Evolutionary conservation across 2,329 filamentous ascomycete species (phyloP), one percentile per base, ranked within the genome.

Genomic region (Colletotrichum chlorophyti): DNA sequence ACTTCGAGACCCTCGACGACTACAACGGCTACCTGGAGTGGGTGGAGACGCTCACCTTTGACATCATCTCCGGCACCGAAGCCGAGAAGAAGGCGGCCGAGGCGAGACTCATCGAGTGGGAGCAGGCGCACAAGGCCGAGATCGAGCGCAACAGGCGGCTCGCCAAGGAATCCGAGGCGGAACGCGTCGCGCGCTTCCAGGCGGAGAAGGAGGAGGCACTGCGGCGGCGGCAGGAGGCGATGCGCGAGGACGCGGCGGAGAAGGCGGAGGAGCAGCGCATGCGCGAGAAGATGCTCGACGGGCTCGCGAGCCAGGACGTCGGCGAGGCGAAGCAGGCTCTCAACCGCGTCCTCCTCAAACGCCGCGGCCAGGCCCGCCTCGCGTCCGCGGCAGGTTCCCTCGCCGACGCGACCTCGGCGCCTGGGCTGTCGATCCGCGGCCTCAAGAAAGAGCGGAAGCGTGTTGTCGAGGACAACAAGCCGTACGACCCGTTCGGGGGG

Each of bases 21-120:
- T 99, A 89, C 79, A 97, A 99, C 76, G 89, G 97, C 73, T 97
- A 98, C 76, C 86, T 99, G 11, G 92, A 98, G 74, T 88, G 91
- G 69, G 91, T 97, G 34, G 95, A 99, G 78, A 87, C 90, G 64
- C 84, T 97, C 61, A 93, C 93, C 2, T 93, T 93, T 76, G 94
- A 97, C 70, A 82, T 99, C 9, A 89, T 97, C 50, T 82, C 87
- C 63, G 87, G 88, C 37, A 82, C 79, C 38, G 87, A 93, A 58
- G 81, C 88, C 1, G 85, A 87, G n/a, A 84, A 76, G 52, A 69
- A 68, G 26, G 69, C 69, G 10, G 78, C 79, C 34, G 84, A 83
- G 63, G 64, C 67, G 21, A 69, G 77, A 58, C 75, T 83, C 12
- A 63, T 72, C 40, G 67, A 83, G 60, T 97, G 93, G 77, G 87